Evolutionary conservation across 1,284 basidiomycete species (phyloP).

Genomic region (Irpex sp.): DNA sequence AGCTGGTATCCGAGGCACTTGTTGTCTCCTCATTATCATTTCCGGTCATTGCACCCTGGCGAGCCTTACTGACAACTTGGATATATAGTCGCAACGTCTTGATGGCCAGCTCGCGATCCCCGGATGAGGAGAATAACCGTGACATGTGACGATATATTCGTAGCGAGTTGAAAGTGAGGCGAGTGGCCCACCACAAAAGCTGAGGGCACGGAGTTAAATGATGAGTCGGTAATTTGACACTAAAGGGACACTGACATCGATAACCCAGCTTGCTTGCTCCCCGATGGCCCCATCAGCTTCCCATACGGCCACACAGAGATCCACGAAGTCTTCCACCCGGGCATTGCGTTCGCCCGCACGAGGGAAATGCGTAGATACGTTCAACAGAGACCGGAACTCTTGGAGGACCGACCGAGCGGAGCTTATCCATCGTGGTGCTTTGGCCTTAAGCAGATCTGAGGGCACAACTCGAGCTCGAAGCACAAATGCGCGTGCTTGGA

Average conservation of each 20-base stretch:
- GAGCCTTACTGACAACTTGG: constrained; percentile 79
- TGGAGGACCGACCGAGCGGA: constrained; percentile 63
- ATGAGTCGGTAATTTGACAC: constrained; percentile 1
- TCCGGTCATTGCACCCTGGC: constrained; percentile 46
- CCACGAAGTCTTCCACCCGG: constrained; percentile 81
- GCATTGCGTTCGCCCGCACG: constrained; percentile 78
- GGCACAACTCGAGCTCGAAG: constrained; percentile 37
- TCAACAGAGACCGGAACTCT: constrained; percentile 66
- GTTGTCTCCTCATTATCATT: neutral
- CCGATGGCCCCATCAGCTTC: constrained; percentile 60
- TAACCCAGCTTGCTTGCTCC: constrained; percentile 65
- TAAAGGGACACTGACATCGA: constrained; percentile 53
- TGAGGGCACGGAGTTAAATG: constrained; percentile 26
- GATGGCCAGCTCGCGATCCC: constrained; percentile 65
- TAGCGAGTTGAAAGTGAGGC: constrained; percentile 88
- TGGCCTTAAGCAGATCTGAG: constrained; percentile 20
- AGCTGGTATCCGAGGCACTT: constrained; percentile 6
- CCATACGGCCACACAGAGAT: constrained; percentile 82
- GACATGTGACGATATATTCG: constrained; percentile 81
- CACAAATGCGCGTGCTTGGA: constrained; percentile 73
- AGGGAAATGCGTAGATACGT: constrained; percentile 74
- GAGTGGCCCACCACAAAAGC: constrained; percentile 89
- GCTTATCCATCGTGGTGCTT: constrained; percentile 55
- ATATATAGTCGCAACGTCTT: constrained; percentile 79
- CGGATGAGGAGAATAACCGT: constrained; percentile 62